Conservation (phyloP, 176 grass and related monocot species). For the Triticum urartu region DNA sequence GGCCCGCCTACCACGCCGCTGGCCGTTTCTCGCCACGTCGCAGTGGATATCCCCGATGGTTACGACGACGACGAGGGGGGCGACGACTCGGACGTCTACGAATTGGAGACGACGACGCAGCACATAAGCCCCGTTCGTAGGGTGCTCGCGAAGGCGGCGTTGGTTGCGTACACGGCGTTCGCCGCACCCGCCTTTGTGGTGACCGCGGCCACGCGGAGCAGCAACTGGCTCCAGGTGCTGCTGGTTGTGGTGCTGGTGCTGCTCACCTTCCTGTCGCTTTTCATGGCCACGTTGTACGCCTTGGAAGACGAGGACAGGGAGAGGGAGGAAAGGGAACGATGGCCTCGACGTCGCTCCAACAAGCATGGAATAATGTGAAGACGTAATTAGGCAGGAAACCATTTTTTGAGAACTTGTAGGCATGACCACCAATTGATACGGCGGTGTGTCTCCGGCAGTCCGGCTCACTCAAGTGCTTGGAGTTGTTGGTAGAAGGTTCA, state of each 20-base stretch:
- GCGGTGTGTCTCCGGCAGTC: too few species aligned
- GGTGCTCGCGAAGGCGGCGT: not conserved
- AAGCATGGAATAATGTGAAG: not conserved
- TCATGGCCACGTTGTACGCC: conserved; percentile 10
- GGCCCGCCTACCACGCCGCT: not conserved
- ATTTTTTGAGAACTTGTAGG: too few species aligned
- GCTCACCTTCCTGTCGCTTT: not conserved
- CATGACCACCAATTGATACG: too few species aligned
- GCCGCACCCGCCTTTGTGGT: not conserved
- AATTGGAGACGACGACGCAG: not conserved
- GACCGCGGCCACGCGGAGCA: not conserved
- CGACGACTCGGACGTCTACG: not conserved
- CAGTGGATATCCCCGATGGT: conserved; percentile 5
- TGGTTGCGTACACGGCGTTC: not conserved
- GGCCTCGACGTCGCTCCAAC: not conserved
- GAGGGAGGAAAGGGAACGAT: not conserved
- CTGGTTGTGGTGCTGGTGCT: not conserved
- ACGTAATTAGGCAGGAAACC: too few species aligned
- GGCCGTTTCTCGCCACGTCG: not conserved
- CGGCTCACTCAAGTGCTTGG: too few species aligned
- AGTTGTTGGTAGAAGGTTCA: too few species aligned
- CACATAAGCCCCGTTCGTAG: not conserved
- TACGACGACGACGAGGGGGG: too few species aligned
- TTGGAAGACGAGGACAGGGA: not conserved
- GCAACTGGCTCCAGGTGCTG: not conserved